A percentile compares a stretch with the other conserved stretches of the same genome.
These are phyloP conservation scores for Neospermospora avenae DNA, from an alignment of 2,329 filamentous ascomycete species.

Conservation along the genomic window DNA sequence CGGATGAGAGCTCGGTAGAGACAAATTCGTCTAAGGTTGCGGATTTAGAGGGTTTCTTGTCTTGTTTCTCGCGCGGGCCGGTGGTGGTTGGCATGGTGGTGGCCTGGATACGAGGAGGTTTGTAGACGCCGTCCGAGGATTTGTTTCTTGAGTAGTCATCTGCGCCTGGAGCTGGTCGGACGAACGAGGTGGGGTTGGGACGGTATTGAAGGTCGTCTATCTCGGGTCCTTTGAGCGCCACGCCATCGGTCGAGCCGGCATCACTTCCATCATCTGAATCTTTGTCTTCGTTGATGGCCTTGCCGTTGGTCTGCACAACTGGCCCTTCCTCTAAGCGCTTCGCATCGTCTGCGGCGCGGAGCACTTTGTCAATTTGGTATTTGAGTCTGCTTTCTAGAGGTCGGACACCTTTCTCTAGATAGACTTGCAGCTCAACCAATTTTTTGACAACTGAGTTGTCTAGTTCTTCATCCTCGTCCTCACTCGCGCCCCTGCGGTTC, in stretches of 20 bases:
- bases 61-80: conserved; percentile 47
- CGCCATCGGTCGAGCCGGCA: conserved; percentile 24
- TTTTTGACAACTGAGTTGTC: conserved; percentile 74
- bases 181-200: conserved; percentile 52
- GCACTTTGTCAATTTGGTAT: conserved; percentile 93
- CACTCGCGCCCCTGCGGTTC: conserved; percentile 40
- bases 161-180: conserved; percentile 28
- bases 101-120: conserved; percentile 82
- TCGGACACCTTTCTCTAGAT: conserved; percentile 86
- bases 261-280: conserved; percentile 36
- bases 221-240: conserved; percentile 26
- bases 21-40: conserved; percentile 91
- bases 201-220: conserved; percentile 61
- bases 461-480: conserved; percentile 43
- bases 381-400: conserved; percentile 87
- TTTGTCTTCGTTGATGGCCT: conserved; percentile 16
- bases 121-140: conserved; percentile 69
- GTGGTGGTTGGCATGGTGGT: conserved; percentile 70
- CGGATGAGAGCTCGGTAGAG: conserved; percentile 74
- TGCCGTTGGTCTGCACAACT: conserved; percentile 14
- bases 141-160: conserved; percentile 36
- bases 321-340: conserved; percentile 39
- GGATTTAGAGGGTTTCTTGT: conserved; percentile 66
- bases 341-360: conserved; percentile 76
- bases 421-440: conserved; percentile 86